A percentile compares a stretch with the other conserved stretches of the same genome.
phyloP scores from a whole-genome alignment of 371 early-diverging fungal genomes.

The Dinochytrium kinnereticum region DNA sequence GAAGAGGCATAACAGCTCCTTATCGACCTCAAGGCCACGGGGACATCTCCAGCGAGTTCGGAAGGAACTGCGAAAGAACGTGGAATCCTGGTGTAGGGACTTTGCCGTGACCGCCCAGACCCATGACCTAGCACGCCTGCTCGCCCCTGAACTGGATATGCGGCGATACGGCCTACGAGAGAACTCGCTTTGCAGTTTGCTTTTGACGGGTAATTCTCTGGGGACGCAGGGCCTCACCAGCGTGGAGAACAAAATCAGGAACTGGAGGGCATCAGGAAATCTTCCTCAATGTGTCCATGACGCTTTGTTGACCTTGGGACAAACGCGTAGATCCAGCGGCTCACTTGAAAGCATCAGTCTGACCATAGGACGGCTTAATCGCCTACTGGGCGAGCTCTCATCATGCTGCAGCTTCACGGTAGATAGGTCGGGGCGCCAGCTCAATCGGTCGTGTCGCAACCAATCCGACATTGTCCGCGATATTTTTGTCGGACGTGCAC shows the following conservation, averaged over 20 bases:
- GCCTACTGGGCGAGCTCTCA: background rate
- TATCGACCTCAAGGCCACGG: background rate
- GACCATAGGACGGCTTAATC: background rate
- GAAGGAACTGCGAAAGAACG: background rate
- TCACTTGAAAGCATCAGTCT: background rate
- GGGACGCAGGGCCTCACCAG: background rate
- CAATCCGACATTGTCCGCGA: background rate
- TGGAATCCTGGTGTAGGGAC: background rate
- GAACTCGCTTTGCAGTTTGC: background rate
- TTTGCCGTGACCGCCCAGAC: constrained; percentile 1
- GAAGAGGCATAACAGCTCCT: background rate
- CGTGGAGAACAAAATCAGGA: background rate
- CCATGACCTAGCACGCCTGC: constrained; percentile 14
- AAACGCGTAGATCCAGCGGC: background rate
- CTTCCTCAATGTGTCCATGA: background rate
- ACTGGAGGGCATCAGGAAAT: background rate
- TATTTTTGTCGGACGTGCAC: background rate
- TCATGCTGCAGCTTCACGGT: background rate
- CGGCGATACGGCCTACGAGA: constrained; percentile 20
- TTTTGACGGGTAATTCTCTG: background rate
- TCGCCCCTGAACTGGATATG: constrained; percentile 25
- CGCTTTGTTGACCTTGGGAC: constrained; percentile 6
- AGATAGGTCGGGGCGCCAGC: background rate
- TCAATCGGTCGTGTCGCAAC: background rate
- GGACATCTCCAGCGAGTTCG: background rate